Base-by-base conservation (phyloP, 176 grass and related monocot genomes). In the Hsuehochloa calcarea region DNA sequence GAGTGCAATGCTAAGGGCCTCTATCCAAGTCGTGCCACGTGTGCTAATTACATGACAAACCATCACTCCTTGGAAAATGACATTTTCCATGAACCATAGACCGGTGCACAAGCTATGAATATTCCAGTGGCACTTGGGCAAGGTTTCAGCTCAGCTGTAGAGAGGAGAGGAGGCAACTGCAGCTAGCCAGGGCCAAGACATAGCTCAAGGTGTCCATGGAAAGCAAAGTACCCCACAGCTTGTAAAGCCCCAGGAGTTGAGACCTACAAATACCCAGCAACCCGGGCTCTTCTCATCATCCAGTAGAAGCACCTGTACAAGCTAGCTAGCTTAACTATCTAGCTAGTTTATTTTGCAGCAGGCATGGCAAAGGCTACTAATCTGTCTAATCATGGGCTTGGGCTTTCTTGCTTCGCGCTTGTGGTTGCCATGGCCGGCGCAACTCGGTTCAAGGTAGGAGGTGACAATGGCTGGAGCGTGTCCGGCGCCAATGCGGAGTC, bases 361-460 rank as follows among this genome's bases (percentile, higher is more conserved):
- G 78, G 49, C 35, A 97, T 97, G 92, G 70, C 76, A 40, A 82
- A 55, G 65, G 64, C 50, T 25, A 34, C 39, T 64, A 56, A 45
- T 45, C 44, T 45, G 44, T 12, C 3, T 45, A 12, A 23, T 41
- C 70, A 56, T 1, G 54, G 34, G 5, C 56, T 93, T 62, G 49
- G 71, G 71, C 20, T 93, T 0, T 52, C 85, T 15, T 90, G 79
- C 61, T 70, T 91, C 35, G 70, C 81, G 59, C 34, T 84, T 6
- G 75, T 89, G 46, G 60, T 66, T 3, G 78, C 84, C 3, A 78
- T 84, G 79, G 87, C 70, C 60, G 81, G 84, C 68, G 92, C 90
- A 23, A 76, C 65, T 12, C 90, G 88, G 88, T 88, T 91, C 90
- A 74, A 46, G 45, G 95, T 94, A n/a, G 92, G 95, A 29, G 90